A percentile compares a stretch with the other conserved stretches of the same genome.
phyloP scores from a whole-genome alignment of 2,329 filamentous ascomycete genomes.

The Ophiostoma sp. region DNA sequence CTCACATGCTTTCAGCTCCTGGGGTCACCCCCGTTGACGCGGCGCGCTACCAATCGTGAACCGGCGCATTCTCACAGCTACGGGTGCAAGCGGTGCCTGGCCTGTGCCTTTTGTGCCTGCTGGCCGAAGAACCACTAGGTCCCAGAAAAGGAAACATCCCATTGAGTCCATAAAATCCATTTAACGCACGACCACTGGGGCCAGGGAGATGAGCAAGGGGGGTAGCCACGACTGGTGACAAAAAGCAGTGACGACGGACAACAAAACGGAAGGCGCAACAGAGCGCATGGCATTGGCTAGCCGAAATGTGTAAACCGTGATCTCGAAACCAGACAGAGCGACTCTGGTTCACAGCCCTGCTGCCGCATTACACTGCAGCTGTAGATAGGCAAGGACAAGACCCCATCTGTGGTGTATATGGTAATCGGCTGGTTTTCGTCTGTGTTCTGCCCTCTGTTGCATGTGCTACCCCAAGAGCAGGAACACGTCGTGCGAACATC shows the following conservation, averaged over 20 bases:
- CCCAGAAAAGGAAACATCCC: background rate
- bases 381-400: background rate
- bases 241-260: background rate
- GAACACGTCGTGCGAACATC: background rate
- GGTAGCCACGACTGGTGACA: background rate
- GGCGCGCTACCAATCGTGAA: slow-evolving; percentile 2
- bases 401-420: background rate
- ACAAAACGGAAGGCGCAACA: slow-evolving; percentile 9
- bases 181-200: background rate
- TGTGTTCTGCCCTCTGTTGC: background rate
- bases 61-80: slow-evolving; percentile 3
- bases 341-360: background rate
- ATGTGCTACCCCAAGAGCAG: background rate
- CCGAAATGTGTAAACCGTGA: too few species aligned
- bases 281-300: background rate
- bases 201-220: slow-evolving; percentile 16
- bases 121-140: background rate
- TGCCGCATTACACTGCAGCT: background rate
- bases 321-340: background rate
- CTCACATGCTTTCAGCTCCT: slow-evolving; percentile 20
- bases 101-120: background rate
- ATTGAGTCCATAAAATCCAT: slow-evolving; percentile 3
- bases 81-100: background rate
- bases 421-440: background rate
- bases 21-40: slow-evolving; percentile 14